Percentiles rank a stretch among this genome's conserved stretches.
phyloP scores from a whole-genome alignment of 208 protist genomes.

The Borovskyia barvae region DNA sequence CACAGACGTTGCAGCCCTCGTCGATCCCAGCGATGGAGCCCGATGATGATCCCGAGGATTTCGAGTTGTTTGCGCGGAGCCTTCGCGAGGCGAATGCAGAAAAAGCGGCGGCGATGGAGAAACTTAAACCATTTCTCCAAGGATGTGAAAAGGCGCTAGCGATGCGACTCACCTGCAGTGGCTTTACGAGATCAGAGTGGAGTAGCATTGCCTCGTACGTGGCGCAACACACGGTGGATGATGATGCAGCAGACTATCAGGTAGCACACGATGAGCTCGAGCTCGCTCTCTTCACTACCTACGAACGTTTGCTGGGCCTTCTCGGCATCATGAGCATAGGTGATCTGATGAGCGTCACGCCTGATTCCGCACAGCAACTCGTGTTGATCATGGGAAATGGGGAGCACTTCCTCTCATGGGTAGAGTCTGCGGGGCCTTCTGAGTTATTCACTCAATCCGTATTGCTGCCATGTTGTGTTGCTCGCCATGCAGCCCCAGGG shows the following conservation, averaged over 20 bases:
- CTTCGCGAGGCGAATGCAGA: constrained; percentile 12
- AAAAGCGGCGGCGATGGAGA: constrained; percentile 14
- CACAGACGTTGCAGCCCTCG: constrained; percentile 57
- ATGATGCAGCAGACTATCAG: constrained; percentile 41
- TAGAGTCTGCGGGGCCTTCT: constrained; percentile 1
- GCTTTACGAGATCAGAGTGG: constrained; percentile 13
- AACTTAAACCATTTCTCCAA: constrained; percentile 19
- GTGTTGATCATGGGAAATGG: constrained; percentile 10
- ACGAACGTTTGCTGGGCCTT: constrained; percentile 56
- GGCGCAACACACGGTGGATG: constrained; percentile 12
- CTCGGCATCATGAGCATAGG: constrained; percentile 20
- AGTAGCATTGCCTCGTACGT: constrained; percentile 31
- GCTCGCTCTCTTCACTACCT: constrained; percentile 59
- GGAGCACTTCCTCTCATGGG: constrained; percentile 2
- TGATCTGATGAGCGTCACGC: not conserved
- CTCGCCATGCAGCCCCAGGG: constrained; percentile 24
- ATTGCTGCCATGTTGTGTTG: constrained; percentile 25
- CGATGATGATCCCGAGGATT: constrained; percentile 76
- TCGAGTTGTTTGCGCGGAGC: constrained; percentile 23
- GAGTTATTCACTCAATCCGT: constrained; percentile 19
- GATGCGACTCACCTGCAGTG: constrained; percentile 18
- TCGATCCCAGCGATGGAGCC: constrained; percentile 57
- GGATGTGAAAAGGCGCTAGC: constrained; percentile 21
- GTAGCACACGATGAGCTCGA: constrained; percentile 40
- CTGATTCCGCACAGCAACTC: constrained; percentile 3